phyloP scores from a whole-genome alignment of 2,329 filamentous ascomycete genomes.

The Aureobasidium leucospermi region DNA sequence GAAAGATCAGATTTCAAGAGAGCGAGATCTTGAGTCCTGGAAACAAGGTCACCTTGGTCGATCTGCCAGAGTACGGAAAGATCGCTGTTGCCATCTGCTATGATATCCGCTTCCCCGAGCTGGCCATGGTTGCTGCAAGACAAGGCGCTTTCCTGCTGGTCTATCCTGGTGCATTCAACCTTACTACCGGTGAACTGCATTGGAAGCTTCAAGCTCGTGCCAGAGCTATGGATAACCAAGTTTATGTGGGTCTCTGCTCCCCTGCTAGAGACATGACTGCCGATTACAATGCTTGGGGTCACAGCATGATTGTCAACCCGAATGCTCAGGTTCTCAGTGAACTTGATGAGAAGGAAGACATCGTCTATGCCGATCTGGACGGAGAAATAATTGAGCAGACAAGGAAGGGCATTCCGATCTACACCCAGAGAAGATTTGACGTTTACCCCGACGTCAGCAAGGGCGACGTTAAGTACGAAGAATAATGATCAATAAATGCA shows the following conservation, averaged over 20 bases:
- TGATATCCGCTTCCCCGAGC: slow-evolving; percentile 91
- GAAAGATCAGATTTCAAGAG: slow-evolving; percentile 86
- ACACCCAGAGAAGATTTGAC: slow-evolving; percentile 82
- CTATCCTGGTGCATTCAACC: slow-evolving; percentile 96
- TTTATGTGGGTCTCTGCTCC: slow-evolving; percentile 88
- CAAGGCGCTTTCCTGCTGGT: slow-evolving; percentile 80
- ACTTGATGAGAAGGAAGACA: slow-evolving; percentile 69
- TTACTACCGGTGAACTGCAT: slow-evolving; percentile 84
- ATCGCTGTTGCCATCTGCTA: slow-evolving; percentile 93
- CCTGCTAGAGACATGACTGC: slow-evolving; percentile 74
- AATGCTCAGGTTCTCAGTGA: slow-evolving; percentile 75
- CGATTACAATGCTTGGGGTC: slow-evolving; percentile 83
- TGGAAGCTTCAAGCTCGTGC: slow-evolving; percentile 80
- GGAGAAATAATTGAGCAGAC: slow-evolving; percentile 63
- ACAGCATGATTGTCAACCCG: slow-evolving; percentile 82
- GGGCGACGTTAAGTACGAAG: slow-evolving; percentile 36
- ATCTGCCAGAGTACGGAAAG: slow-evolving; percentile 81
- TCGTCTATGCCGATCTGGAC: slow-evolving; percentile 65
- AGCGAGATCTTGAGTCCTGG: slow-evolving; percentile 82
- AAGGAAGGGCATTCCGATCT: slow-evolving; percentile 76
- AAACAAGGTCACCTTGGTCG: slow-evolving; percentile 75
- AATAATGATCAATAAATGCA: slow-evolving; percentile 17
- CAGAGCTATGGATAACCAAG: slow-evolving; percentile 85
- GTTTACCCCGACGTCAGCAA: slow-evolving; percentile 85
- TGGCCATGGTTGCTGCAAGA: slow-evolving; percentile 80